Base-by-base conservation (phyloP, 129 eudicot species). In the Deinandra increscens region DNA sequence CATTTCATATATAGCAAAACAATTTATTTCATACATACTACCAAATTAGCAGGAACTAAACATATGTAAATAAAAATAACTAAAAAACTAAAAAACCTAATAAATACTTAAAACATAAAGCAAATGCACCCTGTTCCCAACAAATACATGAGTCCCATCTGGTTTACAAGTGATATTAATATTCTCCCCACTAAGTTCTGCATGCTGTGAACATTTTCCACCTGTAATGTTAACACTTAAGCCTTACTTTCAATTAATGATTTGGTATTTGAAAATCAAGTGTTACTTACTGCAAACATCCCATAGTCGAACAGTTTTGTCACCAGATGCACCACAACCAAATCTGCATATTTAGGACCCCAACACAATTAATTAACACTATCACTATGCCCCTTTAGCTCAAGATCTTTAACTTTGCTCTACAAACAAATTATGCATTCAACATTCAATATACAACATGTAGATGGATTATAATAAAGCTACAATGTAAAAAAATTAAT, bases 301-400 rank as follows among this genome's bases (percentile, higher is more conserved):
- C 99, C 99, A 93, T 31, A 93, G 66, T 13, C 99, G 99, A 71
- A 93, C 97, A n/a, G 99, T 89, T 78, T 87, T 93, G 85, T 93
- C 99, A 38, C 99, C 99, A 0, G 99, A 93, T 45, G 99, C 99
- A 65, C 89, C 70, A 97, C 99, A 66, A 93, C 80, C 80, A 93
- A 72, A 64, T 93, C 99, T 44, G 95, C 84, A 77, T 93, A 97
- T 73, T 87, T 93, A 14, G 99, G 99, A 63, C 89, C 99, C 99
- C 99, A 93, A 63, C 99, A 93, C 29, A 93, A 76, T 82, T 93
- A 97, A 80, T 93, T 97, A 45, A 93, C 99, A 69, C 99, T 93
- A 76, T 93, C 97, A 38, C 90, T 87, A 68, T 89, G 95, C 71
- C 99, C 97, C 78, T 87, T 93, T 9, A 93, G 79, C 75, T 89